Base-by-base conservation (phyloP, 805 yeast species). In the Metschnikowia peoriensis region DNA sequence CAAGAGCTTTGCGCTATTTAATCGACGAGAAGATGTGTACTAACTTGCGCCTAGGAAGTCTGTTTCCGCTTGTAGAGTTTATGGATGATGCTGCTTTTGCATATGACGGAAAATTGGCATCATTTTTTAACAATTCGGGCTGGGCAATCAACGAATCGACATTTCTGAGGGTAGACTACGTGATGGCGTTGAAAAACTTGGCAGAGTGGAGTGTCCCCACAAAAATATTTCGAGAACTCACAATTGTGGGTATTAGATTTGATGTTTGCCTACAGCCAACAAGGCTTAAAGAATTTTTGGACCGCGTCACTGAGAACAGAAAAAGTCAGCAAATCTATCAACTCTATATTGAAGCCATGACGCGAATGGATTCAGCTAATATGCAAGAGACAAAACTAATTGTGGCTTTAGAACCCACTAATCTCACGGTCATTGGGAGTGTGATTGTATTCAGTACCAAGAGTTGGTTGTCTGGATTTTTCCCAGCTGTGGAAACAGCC, bases 241-340 rank as follows among this genome's bases (percentile, higher is more conserved):
- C 78, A 69, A 78, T 81, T 51, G 80, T 81, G 39, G 85, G 85
- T 2, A 78, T 82, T 12, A 67, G 81, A 55, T 82, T 83, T 64
- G 84, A 81, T 58, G 71, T 82, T n/a, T 77, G 83, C 58, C 70
- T 66, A 53, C 72, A 77, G 51, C 64, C 75, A 11, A 66, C 67
- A 4, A 75, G 77, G 55, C 65, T 81, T 41, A 62, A 75, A 56
- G 65, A 67, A n/a, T 62, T 80, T n/a, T 66, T 80, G 6, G 60
- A 66, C 35, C 57, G 65, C 17, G 57, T 51, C 17, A 54, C 65
- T 4, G 59, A 55, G n/a, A 41, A 52, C 7, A 50, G 46, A 14
- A 22, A 41, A 14, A 46, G 52, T 40, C 60, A 73, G 61, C 61
- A 68, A 49, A 47, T 62, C 29, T 44, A 60, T 47, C 51, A 55